Evolutionary conservation across 2,329 filamentous ascomycete genomes (phyloP).

Genomic region (Aphanocladium album): DNA sequence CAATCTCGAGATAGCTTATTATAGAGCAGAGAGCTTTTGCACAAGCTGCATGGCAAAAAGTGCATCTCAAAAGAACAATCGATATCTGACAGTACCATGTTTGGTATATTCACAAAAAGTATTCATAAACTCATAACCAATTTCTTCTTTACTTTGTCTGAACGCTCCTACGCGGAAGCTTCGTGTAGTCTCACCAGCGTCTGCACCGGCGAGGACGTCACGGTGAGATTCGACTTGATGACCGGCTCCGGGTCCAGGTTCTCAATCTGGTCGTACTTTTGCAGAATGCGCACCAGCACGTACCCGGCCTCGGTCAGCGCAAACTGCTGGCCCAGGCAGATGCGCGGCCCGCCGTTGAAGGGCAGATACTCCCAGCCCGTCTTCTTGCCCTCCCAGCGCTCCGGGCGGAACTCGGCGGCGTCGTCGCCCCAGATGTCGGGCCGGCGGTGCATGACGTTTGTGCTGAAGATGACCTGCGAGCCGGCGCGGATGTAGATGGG

Average conservation of each 20-base stretch:
- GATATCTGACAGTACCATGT: too few species aligned
- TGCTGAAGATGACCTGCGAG: slow-evolving; percentile 27
- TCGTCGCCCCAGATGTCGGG: slow-evolving; percentile 32
- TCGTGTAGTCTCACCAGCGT: slow-evolving; percentile 7
- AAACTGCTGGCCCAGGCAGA: slow-evolving; percentile 69
- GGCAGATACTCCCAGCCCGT: slow-evolving; percentile 30
- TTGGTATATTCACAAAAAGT: too few species aligned
- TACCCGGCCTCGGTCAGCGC: slow-evolving; percentile 67
- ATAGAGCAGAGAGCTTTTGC: neutral
- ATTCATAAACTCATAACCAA: too few species aligned
- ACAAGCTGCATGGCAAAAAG: too few species aligned
- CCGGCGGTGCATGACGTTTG: slow-evolving; percentile 27
- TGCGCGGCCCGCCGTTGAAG: slow-evolving; percentile 36
- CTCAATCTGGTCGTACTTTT: slow-evolving; percentile 33
- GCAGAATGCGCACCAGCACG: slow-evolving; percentile 61
- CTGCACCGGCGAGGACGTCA: neutral
- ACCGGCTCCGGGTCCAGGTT: neutral
- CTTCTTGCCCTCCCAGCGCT: slow-evolving; percentile 30
- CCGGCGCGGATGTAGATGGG: slow-evolving; percentile 22
- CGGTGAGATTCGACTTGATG: neutral
- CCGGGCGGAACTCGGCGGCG: slow-evolving; percentile 31
- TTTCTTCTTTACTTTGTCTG: too few species aligned
- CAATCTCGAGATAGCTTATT: neutral
- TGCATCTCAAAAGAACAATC: too few species aligned
- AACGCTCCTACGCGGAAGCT: neutral